These are phyloP conservation scores for Prunus mume DNA, from an alignment of 306 rosid genomes.

Conservation along the genomic window DNA sequence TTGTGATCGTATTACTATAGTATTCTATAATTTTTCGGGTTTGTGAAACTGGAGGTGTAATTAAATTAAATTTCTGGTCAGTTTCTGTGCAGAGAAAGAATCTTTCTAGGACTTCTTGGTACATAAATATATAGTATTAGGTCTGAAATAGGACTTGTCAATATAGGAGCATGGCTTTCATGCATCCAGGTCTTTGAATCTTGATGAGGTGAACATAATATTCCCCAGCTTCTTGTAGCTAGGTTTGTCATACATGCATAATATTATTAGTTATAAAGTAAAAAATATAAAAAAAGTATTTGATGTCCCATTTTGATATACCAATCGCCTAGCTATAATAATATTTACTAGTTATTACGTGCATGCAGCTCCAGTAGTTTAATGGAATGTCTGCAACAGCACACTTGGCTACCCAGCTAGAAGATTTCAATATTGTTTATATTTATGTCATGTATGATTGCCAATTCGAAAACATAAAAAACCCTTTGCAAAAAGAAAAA, in stretches of 20 bases:
- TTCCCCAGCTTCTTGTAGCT: background rate
- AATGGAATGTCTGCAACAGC: too few relatives aligned
- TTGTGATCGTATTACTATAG: too few relatives aligned
- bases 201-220: background rate
- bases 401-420: too few relatives aligned
- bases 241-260: background rate
- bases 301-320: background rate
- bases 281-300: background rate
- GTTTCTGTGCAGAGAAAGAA: background rate
- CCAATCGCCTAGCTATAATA: too few relatives aligned
- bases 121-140: background rate
- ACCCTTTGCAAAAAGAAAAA: too few relatives aligned
- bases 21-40: too few relatives aligned
- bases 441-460: too few relatives aligned
- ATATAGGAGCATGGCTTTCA: conserved; percentile 13
- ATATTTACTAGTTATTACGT: too few relatives aligned
- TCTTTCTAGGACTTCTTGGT: background rate
- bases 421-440: too few relatives aligned
- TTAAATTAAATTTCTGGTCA: background rate
- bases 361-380: too few relatives aligned
- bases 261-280: background rate
- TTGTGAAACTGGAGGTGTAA: background rate
- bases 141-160: background rate
- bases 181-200: background rate
- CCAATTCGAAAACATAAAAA: too few relatives aligned